A percentile compares a stretch with the other conserved stretches of the same genome.
phyloP scores from a whole-genome alignment of 225 moss, liverwort and hornwort species.

The Thuidium tamariscinum region DNA sequence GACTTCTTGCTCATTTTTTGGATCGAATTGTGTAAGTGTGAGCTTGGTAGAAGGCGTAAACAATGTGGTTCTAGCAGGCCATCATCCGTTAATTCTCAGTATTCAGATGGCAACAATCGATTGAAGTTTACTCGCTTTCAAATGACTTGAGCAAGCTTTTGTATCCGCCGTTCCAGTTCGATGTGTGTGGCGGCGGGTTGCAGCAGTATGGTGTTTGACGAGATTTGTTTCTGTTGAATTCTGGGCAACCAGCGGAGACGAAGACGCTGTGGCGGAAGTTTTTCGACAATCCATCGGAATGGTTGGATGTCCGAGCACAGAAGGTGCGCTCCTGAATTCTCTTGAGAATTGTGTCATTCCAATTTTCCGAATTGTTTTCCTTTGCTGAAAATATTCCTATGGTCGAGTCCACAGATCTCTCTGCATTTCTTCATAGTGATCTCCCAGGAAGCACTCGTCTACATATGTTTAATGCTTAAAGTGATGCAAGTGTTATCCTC shows the following conservation, averaged over 20 bases:
- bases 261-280: slow-evolving; percentile 27
- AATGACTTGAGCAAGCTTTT: neutral
- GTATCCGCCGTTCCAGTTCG: neutral
- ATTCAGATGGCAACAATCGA: neutral
- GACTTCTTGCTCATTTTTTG: neutral
- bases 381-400: neutral
- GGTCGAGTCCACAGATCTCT: neutral
- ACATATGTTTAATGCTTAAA: neutral
- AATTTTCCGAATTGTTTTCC: neutral
- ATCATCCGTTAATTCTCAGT: neutral
- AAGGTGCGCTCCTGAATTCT: slow-evolving; percentile 14
- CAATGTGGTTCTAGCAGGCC: neutral
- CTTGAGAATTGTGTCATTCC: neutral
- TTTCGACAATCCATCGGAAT: slow-evolving; percentile 22
- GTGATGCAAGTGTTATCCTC: neutral
- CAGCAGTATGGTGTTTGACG: neutral
- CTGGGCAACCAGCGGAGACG: slow-evolving; percentile 17
- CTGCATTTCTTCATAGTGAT: neutral
- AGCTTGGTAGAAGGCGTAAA: neutral
- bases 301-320: slow-evolving; percentile 29
- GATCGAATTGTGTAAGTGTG: neutral
- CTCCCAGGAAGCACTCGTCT: neutral
- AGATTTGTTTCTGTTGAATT: neutral
- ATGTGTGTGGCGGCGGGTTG: neutral
- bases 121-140: neutral